Evolutionary conservation across 2,329 filamentous ascomycete species (phyloP).

Genomic region (Arachnomyces sp.): DNA sequence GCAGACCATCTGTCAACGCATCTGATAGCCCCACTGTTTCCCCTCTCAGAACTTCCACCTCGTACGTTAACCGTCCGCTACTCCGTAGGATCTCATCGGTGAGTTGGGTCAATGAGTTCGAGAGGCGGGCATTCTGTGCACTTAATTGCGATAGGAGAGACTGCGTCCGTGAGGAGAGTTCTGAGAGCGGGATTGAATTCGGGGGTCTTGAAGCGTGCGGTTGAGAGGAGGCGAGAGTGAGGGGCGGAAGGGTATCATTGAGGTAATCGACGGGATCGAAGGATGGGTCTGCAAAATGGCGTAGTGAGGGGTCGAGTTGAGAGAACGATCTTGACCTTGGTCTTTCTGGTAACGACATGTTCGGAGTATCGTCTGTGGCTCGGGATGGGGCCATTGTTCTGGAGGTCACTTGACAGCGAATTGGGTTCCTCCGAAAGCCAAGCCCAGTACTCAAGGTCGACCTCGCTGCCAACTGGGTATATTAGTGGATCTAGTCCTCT

Average conservation of each 20-base stretch:
- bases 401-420: no score
- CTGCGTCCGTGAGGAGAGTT: conserved; percentile 74
- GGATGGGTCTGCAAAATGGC: conserved; percentile 62
- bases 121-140: conserved; percentile 75
- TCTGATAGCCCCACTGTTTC: conserved; percentile 77
- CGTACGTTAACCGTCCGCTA: conserved; percentile 80
- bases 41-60: conserved; percentile 86
- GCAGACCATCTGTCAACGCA: conserved; percentile 62
- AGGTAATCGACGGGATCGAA: conserved; percentile 84
- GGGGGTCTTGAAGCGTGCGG: conserved; percentile 32
- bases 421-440: no score
- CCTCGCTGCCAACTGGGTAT: no score
- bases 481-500: no score
- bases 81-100: conserved; percentile 92
- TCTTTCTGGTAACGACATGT: not conserved
- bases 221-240: conserved; percentile 44
- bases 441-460: no score
- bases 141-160: conserved; percentile 78
- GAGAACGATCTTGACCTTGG: conserved; percentile 30
- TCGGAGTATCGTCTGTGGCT: no score
- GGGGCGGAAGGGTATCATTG: conserved; percentile 65
- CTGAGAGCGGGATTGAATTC: conserved; percentile 55
- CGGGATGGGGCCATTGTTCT: no score
- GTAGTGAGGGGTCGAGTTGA: conserved; percentile 62
- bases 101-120: conserved; percentile 71